Base-by-base conservation (phyloP, 768 basidiomycete species). In the Mycena galericulata region DNA sequence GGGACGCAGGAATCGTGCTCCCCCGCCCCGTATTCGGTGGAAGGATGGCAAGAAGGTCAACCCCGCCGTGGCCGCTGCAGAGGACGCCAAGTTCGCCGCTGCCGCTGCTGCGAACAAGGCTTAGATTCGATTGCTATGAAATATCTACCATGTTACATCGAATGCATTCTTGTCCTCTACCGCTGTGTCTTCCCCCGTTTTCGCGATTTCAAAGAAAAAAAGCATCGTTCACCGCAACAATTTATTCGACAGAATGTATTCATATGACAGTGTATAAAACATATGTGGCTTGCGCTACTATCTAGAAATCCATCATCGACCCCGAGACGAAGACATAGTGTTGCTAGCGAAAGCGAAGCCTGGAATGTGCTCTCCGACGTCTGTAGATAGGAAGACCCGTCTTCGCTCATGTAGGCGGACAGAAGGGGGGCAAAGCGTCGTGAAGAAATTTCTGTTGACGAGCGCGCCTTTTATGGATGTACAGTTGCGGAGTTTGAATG, bases 31-130 rank as follows among this genome's bases (percentile, higher is more conserved):
- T 71, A 84, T 98, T 72, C 88, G 97, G 74, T 98, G 95, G 95
- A 96, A 96, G 83, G 93, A 95, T 78, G 92, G 91, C 68, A 94
- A 98, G 89, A 95, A 96, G 87, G 91, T 97, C 81, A 97, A 97
- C 86, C 93, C 95, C 50, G 96, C 96, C 62, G 96, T 98, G 38
- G 92, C 90, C 49, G 96, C 96, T 68, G 96, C 96, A 27, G 93
- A 95, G 84, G 95, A 93, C 60, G 92, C 92, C 32, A 93, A 94
- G 81, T 90, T 87, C 53, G 84, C 83, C 20, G 84, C 79, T 51
- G 81, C 34, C 14, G 34, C 79, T n/a, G 83, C 82, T 55, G 84
- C 83, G 43, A 80, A 78, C 72, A 89, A 89, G 75, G 86, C 88
- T 76, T 36, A 36, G 34, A 36, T 36, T 36, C 34, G 34, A 36